These are phyloP conservation scores for Copromyces sp. DNA, from an alignment of 495 filamentous ascomycete species.

Conservation along the genomic window DNA sequence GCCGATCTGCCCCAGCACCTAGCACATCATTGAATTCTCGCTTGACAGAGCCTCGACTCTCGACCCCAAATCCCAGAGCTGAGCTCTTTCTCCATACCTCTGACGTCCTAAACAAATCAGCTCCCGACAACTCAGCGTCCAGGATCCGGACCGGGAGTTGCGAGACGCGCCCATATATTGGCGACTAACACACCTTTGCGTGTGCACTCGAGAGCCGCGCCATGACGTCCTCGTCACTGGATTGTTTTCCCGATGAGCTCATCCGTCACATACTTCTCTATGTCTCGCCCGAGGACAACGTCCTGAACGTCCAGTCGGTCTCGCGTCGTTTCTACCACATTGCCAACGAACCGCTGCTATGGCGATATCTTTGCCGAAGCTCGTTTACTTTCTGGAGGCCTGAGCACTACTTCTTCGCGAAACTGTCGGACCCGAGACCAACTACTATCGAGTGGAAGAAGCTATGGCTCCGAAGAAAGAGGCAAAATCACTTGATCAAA, in stretches of 20 bases:
- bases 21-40: background rate
- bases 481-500: conserved; percentile 44
- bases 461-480: conserved; percentile 53
- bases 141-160: background rate
- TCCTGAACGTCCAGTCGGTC: conserved; percentile 43
- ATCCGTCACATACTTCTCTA: conserved; percentile 57
- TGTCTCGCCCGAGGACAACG: conserved; percentile 43
- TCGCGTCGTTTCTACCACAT: conserved; percentile 56
- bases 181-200: background rate
- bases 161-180: background rate
- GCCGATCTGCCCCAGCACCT: background rate
- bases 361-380: conserved; percentile 61
- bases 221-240: conserved; percentile 18
- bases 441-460: conserved; percentile 65
- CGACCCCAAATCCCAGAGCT: background rate
- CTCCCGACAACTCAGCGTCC: background rate
- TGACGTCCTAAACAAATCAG: background rate
- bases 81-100: background rate
- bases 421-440: conserved; percentile 32
- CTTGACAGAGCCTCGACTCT: background rate
- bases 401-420: conserved; percentile 51
- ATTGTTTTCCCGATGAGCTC: conserved; percentile 60
- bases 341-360: conserved; percentile 61
- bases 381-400: conserved; percentile 65
- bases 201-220: background rate